Conservation (phyloP, 495 filamentous ascomycete genomes). For the Paragyromitra xinjiangensis region DNA sequence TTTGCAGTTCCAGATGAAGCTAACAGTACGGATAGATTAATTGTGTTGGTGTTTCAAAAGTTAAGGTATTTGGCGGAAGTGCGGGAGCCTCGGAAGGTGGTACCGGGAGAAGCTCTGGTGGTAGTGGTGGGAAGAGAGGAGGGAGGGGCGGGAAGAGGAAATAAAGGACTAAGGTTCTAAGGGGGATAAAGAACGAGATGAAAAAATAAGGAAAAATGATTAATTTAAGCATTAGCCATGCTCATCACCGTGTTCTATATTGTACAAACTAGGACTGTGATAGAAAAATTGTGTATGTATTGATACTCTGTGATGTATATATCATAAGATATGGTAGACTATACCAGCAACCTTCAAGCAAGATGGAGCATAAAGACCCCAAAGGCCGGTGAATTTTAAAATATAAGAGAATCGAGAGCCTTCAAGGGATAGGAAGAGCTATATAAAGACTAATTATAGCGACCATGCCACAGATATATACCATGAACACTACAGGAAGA, state of each 20-base stretch:
- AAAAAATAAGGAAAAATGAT: background rate
- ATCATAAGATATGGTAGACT: no score
- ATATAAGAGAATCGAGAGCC: no score
- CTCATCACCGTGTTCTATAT: background rate
- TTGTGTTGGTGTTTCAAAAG: conserved; percentile 81
- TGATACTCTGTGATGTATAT: no score
- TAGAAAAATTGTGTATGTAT: background rate
- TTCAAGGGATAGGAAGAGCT: no score
- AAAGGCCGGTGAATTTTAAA: no score
- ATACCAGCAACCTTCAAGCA: no score
- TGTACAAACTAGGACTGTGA: background rate
- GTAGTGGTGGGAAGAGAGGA: conserved; percentile 62
- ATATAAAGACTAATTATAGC: no score
- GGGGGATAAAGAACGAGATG: background rate
- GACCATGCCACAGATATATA: no score
- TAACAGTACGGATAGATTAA: conserved; percentile 60
- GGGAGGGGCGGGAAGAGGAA: conserved; percentile 53
- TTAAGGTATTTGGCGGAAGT: conserved; percentile 74
- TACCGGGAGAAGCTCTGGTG: conserved; percentile 64
- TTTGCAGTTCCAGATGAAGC: background rate
- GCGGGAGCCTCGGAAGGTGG: conserved; percentile 61
- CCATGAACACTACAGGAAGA: no score
- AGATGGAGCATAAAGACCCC: no score
- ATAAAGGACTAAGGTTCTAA: background rate
- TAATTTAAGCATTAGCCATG: background rate